Conservation (phyloP, 768 basidiomycete genomes). For the Suillus weaverae region DNA sequence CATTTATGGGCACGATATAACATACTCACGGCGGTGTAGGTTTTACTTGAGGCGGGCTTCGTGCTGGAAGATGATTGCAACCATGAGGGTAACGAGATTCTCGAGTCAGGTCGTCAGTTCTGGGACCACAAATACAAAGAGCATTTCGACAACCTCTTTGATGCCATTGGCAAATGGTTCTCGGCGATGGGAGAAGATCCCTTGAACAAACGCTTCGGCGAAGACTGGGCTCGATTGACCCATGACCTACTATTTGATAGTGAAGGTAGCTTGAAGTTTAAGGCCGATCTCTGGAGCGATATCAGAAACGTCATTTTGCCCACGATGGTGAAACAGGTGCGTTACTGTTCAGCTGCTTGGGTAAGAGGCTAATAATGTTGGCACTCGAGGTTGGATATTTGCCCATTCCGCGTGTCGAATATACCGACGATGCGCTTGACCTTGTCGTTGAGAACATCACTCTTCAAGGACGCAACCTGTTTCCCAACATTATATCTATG, state of each 20-base stretch:
- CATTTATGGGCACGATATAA: background rate
- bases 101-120: conserved; percentile 72
- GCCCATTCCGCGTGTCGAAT: conserved; percentile 93
- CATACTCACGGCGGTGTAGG: conserved; percentile 32
- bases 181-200: conserved; percentile 83
- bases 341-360: conserved; percentile 16
- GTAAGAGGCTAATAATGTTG: background rate
- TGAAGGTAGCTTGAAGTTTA: conserved; percentile 86
- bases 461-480: conserved; percentile 82
- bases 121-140: conserved; percentile 71
- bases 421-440: conserved; percentile 83
- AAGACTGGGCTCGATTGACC: conserved; percentile 80
- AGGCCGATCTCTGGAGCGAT: conserved; percentile 87
- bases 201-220: conserved; percentile 75
- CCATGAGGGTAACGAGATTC: conserved; percentile 59
- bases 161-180: conserved; percentile 76
- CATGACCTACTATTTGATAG: conserved; percentile 75
- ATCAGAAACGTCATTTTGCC: conserved; percentile 83
- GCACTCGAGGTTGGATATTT: conserved; percentile 63
- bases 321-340: conserved; percentile 68
- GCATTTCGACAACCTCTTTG: conserved; percentile 82
- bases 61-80: conserved; percentile 79
- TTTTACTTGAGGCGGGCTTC: conserved; percentile 80
- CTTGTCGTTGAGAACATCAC: conserved; percentile 93
- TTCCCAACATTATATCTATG: conserved; percentile 74